Evolutionary conservation across 169 alveolate species (phyloP).

Genomic region (Babesia caballi): DNA sequence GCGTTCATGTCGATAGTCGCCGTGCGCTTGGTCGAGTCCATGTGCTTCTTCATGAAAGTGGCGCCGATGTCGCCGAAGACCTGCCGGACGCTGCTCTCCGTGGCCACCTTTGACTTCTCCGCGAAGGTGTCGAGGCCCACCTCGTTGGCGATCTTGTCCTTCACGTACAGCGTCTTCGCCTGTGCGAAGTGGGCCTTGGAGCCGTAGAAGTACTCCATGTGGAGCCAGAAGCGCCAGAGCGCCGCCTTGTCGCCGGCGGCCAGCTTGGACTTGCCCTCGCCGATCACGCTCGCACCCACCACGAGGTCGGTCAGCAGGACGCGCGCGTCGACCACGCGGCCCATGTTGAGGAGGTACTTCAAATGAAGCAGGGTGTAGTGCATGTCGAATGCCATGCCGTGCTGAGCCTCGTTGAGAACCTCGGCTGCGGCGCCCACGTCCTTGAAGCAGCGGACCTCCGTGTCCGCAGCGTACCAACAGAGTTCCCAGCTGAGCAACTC

Average conservation of each 20-base stretch:
- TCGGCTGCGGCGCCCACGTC: constrained; percentile 31
- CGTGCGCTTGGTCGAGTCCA: constrained; percentile 34
- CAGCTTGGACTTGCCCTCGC: constrained; percentile 33
- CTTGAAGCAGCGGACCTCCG: constrained; percentile 52
- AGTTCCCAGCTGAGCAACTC: constrained; percentile 59
- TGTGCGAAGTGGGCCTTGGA: constrained; percentile 22
- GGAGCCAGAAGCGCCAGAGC: constrained; percentile 59
- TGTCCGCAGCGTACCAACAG: constrained; percentile 62
- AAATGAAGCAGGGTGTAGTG: constrained; percentile 47
- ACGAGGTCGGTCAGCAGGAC: constrained; percentile 29
- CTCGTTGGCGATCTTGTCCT: constrained; percentile 23
- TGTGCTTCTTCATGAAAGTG: constrained; percentile 15
- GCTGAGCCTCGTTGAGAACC: constrained; percentile 46
- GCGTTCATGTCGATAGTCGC: constrained; percentile 28
- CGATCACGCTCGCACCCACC: constrained; percentile 20
- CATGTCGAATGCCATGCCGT: constrained; percentile 45
- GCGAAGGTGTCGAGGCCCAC: constrained; percentile 53
- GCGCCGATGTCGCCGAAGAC: constrained; percentile 45
- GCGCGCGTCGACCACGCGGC: constrained; percentile 33
- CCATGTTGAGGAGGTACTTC: constrained; percentile 42
- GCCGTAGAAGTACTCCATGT: constrained; percentile 56
- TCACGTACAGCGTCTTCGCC: constrained; percentile 23
- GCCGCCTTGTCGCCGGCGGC: constrained; percentile 23
- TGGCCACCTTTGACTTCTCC: constrained; percentile 16
- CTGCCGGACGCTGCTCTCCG: background rate